Evolutionary conservation across 139 green algal genomes (phyloP), one percentile per base, ranked within the genome.

Genomic region (Chlamydomonas schloesseri): DNA sequence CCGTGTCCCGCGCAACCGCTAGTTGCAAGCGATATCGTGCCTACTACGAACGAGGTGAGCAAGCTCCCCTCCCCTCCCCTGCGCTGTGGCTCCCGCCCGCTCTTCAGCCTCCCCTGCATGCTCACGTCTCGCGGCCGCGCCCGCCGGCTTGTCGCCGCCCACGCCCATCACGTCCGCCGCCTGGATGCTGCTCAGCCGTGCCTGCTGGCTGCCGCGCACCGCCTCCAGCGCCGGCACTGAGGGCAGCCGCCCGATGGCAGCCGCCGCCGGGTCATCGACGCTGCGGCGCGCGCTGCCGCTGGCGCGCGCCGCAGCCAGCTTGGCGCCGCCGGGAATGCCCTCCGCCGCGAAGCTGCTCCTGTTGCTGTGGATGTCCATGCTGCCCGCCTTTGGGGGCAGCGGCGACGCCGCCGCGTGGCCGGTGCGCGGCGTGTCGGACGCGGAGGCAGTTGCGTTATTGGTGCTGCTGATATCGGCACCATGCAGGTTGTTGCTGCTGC

Each of bases 261-360:
- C 20, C 36, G 76, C 15, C 1, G 4, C 65, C n/a, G n/a, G 5
- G 65, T 24, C 34, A 2, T 23, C 34, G 15, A 4, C 13, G 58
- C 57, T 29, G 31, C 34, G 37, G 24, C 28, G 58, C 47, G 28
- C 46, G n/a, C 36, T 67, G 74, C 3, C 73, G 34, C 74, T 91
- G 65, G 58, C 94, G 95, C 3, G 81, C 75, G 47, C 65, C 76
- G 36, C 81, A 67, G 0, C 29, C 23, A 17, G 74, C 9, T 33
- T 57, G 23, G n/a, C 21, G 65, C 57, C 62, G 14, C 62, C 70
- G 60, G 60, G 71, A 15, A 82, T 77, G 47, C 60, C 86, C 71
- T 94, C 89, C 21, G 83, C 33, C 0, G 88, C 88, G 83, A 94
- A 94, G 76, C 82, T 91, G 86, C 81, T 90, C 71, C 91, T 78